Evolutionary conservation across 768 basidiomycete genomes (phyloP), one percentile per base, ranked within the genome.

Genomic region (Lactarius hengduanensis): DNA sequence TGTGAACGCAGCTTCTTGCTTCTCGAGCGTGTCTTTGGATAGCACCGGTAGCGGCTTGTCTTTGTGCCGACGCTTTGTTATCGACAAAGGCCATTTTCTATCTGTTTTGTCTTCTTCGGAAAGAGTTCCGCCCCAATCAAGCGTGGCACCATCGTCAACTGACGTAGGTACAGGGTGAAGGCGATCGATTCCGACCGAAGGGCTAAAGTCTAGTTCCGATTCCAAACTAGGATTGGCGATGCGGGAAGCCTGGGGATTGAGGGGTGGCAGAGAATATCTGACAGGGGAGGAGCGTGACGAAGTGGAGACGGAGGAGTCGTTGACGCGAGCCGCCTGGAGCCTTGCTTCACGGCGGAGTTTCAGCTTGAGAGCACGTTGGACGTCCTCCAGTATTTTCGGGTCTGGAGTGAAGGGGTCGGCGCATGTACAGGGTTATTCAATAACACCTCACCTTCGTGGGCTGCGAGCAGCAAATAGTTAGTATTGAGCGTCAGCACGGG

Each of bases 311-410:
- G 72, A 64, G 38, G 72, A 65, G 18, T 70, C 65, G 55, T 73
- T 65, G 45, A 61, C 38, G 55, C 57, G 53, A 38, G 56, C 55
- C 66, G 78, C 72, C 66, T 77, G 77, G 36, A 84, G 73, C 50
- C 90, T 85, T 59, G 89, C 89, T 71, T 91, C 90, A 32, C 90
- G 84, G 57, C 87, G 82, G 32, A 89, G 87, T 75, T 92, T 91
- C 60, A 90, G 77, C 64, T 84, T 85, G 36, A 93, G 73, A 6
- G 89, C 91, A 61, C 86, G 84, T 70, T 92, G 89, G 7, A 93
- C 89, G 68, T 92, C 91, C 74, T 89, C 90, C 61, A 92, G 74
- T 68, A 93, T 88, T 70, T 82, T 82, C n/a, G 91, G 89, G 77
- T 93, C 91, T 93, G 72, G 36, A 54, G 59, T 38, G 26, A 36